Conservation (phyloP, 2,329 filamentous ascomycete species). For the Fusarium paranaense region DNA sequence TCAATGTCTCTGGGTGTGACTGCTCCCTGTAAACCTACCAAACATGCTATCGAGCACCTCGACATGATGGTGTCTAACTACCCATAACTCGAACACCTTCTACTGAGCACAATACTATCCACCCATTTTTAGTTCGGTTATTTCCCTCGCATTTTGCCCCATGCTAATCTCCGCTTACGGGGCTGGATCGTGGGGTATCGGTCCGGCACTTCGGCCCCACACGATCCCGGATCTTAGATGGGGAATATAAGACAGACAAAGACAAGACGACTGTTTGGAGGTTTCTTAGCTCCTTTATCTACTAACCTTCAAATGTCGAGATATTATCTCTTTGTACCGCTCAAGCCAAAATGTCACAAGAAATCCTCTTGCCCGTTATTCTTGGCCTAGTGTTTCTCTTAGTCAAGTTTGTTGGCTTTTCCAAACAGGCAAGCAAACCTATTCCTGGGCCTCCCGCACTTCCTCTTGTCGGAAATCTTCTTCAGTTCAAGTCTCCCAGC, state of each 20-base stretch:
- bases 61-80: neutral
- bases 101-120: too few species aligned
- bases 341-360: neutral
- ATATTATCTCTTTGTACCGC: neutral
- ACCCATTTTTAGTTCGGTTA: too few species aligned
- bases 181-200: neutral
- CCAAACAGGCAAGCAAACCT: neutral
- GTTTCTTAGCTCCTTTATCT: neutral
- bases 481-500: neutral
- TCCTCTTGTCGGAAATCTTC: neutral
- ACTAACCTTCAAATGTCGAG: neutral
- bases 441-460: neutral
- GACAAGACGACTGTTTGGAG: neutral
- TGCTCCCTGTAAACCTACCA: too few species aligned
- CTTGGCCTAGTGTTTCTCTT: neutral
- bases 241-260: neutral
- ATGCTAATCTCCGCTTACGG: neutral
- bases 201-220: neutral
- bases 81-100: neutral
- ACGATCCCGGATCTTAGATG: neutral
- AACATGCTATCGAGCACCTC: neutral
- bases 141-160: neutral
- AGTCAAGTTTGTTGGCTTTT: neutral
- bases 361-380: neutral
- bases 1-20: too few species aligned